Conservation (phyloP, 2,329 filamentous ascomycete species). For the Thelonectria discophora region DNA sequence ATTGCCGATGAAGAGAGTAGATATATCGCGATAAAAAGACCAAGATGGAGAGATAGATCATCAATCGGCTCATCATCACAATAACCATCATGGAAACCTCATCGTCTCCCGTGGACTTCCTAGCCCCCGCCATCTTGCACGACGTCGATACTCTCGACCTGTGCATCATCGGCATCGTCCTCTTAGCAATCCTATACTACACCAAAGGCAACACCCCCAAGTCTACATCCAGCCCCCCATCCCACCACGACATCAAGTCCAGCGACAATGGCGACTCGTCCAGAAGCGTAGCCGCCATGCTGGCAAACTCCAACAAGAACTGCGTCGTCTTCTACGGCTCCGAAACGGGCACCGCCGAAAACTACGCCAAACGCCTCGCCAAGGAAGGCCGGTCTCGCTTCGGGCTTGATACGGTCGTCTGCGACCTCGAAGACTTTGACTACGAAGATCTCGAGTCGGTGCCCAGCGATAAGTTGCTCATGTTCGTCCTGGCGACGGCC, state of each 20-base stretch:
- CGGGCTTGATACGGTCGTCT: conserved; percentile 97
- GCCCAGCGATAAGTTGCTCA: conserved; percentile 87
- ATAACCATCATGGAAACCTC: not conserved
- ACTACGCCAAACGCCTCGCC: conserved; percentile 93
- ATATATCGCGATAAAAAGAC: conserved; percentile 3
- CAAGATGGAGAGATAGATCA: not conserved
- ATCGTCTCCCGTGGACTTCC: not conserved
- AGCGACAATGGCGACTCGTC: conserved; percentile 45
- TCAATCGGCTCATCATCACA: not conserved
- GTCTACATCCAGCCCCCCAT: not conserved
- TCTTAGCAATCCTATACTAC: conserved; percentile 2
- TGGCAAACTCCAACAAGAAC: conserved; percentile 95
- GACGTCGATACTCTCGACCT: conserved; percentile 13
- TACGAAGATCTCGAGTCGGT: conserved; percentile 91
- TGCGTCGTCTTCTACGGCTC: conserved; percentile 98
- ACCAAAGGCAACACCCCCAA: conserved; percentile 2
- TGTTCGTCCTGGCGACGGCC: conserved; percentile 97
- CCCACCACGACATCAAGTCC: not conserved
- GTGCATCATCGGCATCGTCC: not conserved
- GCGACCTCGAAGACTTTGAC: conserved; percentile 97
- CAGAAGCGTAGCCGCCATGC: conserved; percentile 90
- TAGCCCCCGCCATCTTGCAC: not conserved
- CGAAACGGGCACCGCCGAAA: conserved; percentile 97
- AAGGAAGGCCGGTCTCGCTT: conserved; percentile 98
- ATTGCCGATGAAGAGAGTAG: conserved; percentile 6